These are phyloP conservation scores for Scleromitrula shiraiana DNA, from an alignment of 2,329 filamentous ascomycete genomes.

Conservation along the genomic window DNA sequence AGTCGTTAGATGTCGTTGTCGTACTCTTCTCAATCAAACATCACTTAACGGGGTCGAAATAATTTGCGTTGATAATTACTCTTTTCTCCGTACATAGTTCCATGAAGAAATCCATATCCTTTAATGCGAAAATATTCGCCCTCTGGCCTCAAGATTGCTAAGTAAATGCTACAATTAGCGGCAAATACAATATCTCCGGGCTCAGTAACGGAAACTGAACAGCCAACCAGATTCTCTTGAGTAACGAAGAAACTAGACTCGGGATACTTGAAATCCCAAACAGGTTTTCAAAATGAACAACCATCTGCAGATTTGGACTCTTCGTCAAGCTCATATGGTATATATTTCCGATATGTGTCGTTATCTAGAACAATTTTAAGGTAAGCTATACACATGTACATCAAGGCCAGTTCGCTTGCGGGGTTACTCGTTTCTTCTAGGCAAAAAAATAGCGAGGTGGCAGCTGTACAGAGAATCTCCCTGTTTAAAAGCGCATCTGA, in stretches of 20 bases:
- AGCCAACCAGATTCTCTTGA: constrained; percentile 17
- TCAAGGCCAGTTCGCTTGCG: constrained; percentile 12
- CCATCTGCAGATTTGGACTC: constrained; percentile 18
- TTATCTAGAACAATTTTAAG: constrained; percentile 19
- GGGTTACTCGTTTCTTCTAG: neutral
- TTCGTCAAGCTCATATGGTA: constrained; percentile 19
- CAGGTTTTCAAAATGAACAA: constrained; percentile 15
- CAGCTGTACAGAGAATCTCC: neutral
- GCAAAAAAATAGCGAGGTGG: neutral
- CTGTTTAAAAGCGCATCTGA: neutral
- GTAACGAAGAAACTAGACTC: constrained; percentile 25
- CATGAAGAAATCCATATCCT: neutral
- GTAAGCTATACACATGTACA: constrained; percentile 21
- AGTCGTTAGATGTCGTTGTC: too few relatives aligned
- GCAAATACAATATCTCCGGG: neutral
- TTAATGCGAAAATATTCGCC: neutral
- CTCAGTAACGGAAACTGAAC: neutral
- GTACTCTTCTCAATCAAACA: too few relatives aligned
- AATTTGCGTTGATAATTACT: too few relatives aligned
- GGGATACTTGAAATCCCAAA: constrained; percentile 24
- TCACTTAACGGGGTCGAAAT: too few relatives aligned
- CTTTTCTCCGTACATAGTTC: neutral
- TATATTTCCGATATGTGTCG: constrained; percentile 18
- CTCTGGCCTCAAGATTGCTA: neutral
- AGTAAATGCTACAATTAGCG: neutral